Conservation (phyloP, 345 rosid species). For the Populus pruinosa region DNA sequence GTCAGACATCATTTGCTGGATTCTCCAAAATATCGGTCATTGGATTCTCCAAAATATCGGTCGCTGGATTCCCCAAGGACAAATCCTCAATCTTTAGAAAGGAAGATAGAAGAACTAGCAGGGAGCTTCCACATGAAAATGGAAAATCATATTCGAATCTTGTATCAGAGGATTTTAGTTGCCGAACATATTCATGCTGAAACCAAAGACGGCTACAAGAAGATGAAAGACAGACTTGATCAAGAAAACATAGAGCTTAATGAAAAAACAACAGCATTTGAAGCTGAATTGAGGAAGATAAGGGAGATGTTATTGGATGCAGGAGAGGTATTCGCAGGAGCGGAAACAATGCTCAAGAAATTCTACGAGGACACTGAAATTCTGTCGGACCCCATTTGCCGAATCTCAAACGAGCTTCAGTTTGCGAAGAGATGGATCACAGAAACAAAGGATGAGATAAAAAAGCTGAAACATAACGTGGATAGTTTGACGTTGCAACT, state of each 20-base stretch:
- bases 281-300: conserved; percentile 37
- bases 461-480: conserved; percentile 5
- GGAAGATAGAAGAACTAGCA: conserved; percentile 64
- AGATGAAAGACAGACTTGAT: conserved; percentile 28
- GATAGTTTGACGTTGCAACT: not conserved
- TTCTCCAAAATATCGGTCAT: conserved; percentile 5
- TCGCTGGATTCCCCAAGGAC: conserved; percentile 16
- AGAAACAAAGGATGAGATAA: conserved; percentile 12
- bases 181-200: conserved; percentile 68
- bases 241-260: conserved; percentile 33
- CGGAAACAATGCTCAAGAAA: conserved; percentile 33
- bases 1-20: conserved; percentile 37
- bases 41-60: conserved; percentile 9
- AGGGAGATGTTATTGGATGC: conserved; percentile 28
- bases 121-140: conserved; percentile 52
- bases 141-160: conserved; percentile 60
- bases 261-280: conserved; percentile 16
- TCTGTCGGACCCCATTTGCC: conserved; percentile 32
- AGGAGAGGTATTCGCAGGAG: conserved; percentile 24
- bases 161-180: conserved; percentile 59
- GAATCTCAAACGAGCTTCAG: conserved; percentile 41
- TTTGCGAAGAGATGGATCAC: conserved; percentile 26
- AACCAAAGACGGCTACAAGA: conserved; percentile 46
- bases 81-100: conserved; percentile 38
- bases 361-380: conserved; percentile 33